Evolutionary conservation across 2,329 filamentous ascomycete species (phyloP).

Genomic region (Bertia moriformis): DNA sequence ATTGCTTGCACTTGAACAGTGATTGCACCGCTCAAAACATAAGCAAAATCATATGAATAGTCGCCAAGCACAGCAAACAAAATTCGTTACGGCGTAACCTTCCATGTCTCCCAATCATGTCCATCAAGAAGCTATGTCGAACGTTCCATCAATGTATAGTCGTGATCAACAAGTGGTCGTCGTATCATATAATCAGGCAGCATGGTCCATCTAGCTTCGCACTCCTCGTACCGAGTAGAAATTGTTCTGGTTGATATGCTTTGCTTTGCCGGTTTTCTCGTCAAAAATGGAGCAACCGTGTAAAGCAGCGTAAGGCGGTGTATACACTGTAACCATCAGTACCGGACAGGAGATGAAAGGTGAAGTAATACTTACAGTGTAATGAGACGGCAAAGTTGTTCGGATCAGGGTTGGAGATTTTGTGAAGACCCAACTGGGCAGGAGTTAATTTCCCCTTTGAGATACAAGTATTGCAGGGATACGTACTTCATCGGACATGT

Average conservation of each 20-base stretch:
- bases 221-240: neutral
- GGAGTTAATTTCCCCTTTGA: no score
- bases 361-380: neutral
- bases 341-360: neutral
- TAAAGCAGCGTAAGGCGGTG: neutral
- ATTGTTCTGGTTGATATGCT: neutral
- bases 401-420: neutral
- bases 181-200: no score
- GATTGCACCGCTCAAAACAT: no score
- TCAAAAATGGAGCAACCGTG: neutral
- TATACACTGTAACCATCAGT: neutral
- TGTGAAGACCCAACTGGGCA: neutral
- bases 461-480: neutral
- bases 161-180: no score
- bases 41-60: no score
- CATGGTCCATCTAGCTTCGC: no score
- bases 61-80: no score
- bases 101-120: no score
- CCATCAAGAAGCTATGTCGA: no score
- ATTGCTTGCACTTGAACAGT: no score
- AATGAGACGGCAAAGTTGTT: neutral
- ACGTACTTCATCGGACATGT: conserved; percentile 3
- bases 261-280: neutral
- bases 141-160: no score
- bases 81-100: no score